phyloP scores from a whole-genome alignment of 805 yeast species.

The Teunomyces cretensis region DNA sequence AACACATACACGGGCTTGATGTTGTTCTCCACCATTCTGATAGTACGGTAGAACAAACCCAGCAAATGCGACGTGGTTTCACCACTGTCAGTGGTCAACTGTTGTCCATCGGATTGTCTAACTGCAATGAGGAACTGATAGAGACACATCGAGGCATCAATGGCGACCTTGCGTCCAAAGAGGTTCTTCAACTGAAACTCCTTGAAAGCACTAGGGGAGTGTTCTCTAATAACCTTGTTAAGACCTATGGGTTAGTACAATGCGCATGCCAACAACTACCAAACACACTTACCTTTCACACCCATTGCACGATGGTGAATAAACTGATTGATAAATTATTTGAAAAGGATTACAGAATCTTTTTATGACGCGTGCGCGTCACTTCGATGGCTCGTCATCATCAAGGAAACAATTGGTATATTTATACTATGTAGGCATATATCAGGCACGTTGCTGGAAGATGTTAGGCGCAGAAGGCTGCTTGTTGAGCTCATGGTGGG shows the following conservation, averaged over 20 bases:
- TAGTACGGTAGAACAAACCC: constrained; percentile 95
- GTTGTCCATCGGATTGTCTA: constrained; percentile 95
- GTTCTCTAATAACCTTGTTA: constrained; percentile 81
- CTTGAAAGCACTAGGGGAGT: constrained; percentile 81
- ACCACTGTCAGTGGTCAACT: constrained; percentile 82
- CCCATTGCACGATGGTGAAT: constrained; percentile 18
- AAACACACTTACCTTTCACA: constrained; percentile 25
- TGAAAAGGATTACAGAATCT: constrained; percentile 2
- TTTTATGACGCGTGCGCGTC: constrained; percentile 2
- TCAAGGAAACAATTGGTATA: background rate
- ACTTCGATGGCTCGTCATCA: background rate
- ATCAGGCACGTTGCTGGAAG: constrained; percentile 6
- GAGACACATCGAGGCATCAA: constrained; percentile 94
- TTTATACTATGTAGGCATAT: background rate
- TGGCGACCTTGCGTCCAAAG: constrained; percentile 96
- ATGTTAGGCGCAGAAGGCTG: background rate
- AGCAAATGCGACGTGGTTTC: constrained; percentile 90
- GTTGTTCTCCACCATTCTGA: constrained; percentile 87
- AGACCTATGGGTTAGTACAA: constrained; percentile 54
- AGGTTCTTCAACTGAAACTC: constrained; percentile 79
- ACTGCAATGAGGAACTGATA: constrained; percentile 96
- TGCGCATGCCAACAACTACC: background rate
- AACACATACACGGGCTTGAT: constrained; percentile 95
- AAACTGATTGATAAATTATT: background rate
- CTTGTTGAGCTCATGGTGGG: background rate